Percentiles rank a stretch among this genome's conserved stretches.
These are phyloP conservation scores for Erodium maritimum DNA, from an alignment of 345 rosid genomes.

Conservation along the genomic window DNA sequence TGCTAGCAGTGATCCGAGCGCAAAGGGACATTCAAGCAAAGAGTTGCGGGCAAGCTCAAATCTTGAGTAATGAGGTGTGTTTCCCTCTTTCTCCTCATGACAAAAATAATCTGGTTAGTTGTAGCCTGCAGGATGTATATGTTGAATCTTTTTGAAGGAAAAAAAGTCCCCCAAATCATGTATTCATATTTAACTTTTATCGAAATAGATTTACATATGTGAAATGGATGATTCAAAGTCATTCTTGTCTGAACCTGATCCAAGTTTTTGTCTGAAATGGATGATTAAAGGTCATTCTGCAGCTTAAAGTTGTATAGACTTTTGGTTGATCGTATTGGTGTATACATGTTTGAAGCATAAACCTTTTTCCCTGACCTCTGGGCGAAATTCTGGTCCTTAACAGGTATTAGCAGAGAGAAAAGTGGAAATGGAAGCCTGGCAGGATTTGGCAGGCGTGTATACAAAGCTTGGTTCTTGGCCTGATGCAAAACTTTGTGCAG, in stretches of 20 bases:
- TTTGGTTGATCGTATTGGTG: background rate
- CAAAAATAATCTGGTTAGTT: too few relatives aligned
- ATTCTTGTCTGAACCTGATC: background rate
- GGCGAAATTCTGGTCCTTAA: slow-evolving; percentile 5
- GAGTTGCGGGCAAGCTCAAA: slow-evolving; percentile 17
- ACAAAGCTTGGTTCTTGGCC: slow-evolving; percentile 49
- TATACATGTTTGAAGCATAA: too few relatives aligned
- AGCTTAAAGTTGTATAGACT: background rate
- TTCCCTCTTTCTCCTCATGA: background rate
- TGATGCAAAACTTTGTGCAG: slow-evolving; percentile 63
- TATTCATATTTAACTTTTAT: too few relatives aligned
- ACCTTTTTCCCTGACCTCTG: background rate
- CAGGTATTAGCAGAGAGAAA: slow-evolving; percentile 38
- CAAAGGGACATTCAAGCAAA: slow-evolving; percentile 42
- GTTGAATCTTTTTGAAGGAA: background rate
- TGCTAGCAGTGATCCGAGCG: slow-evolving; percentile 65
- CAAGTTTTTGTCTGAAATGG: background rate
- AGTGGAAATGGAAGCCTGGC: slow-evolving; percentile 68
- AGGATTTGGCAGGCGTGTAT: slow-evolving; percentile 64
- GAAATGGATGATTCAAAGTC: background rate
- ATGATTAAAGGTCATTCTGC: background rate
- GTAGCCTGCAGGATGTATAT: too few relatives aligned
- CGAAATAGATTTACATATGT: too few relatives aligned
- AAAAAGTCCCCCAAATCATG: too few relatives aligned
- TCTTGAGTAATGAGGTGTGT: slow-evolving; percentile 34